phyloP scores from a whole-genome alignment of 805 yeast species.

The Metschnikowia hibisci region DNA sequence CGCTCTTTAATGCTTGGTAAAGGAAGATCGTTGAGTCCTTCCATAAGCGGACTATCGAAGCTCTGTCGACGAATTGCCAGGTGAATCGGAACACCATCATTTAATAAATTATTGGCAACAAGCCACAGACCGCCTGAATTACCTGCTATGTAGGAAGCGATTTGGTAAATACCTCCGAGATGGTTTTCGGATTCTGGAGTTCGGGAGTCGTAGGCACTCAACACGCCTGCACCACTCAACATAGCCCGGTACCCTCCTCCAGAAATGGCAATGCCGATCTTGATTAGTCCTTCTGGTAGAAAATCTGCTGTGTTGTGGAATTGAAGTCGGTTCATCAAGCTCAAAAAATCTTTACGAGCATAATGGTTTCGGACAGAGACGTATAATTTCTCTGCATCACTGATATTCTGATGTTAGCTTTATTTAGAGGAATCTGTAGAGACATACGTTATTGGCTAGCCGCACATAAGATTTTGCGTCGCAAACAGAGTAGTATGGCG shows the following conservation, averaged over 20 bases:
- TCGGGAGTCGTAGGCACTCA: slow-evolving; percentile 49
- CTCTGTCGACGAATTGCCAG: slow-evolving; percentile 19
- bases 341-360: slow-evolving; percentile 26
- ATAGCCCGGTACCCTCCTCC: slow-evolving; percentile 60
- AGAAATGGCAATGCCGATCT: slow-evolving; percentile 41
- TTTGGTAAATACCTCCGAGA: slow-evolving; percentile 52
- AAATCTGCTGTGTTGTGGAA: background rate
- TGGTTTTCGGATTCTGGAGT: slow-evolving; percentile 31
- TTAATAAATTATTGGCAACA: slow-evolving; percentile 42
- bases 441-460: slow-evolving; percentile 11
- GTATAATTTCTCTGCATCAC: slow-evolving; percentile 23
- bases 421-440: background rate
- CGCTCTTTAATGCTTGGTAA: slow-evolving; percentile 10
- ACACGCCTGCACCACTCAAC: slow-evolving; percentile 54
- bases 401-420: slow-evolving; percentile 8
- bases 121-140: slow-evolving; percentile 75
- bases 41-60: slow-evolving; percentile 44
- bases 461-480: slow-evolving; percentile 11
- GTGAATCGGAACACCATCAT: slow-evolving; percentile 27
- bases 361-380: slow-evolving; percentile 24
- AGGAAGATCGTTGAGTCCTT: slow-evolving; percentile 56
- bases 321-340: slow-evolving; percentile 22
- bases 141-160: slow-evolving; percentile 56
- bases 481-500: slow-evolving; percentile 14
- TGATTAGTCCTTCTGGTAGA: slow-evolving; percentile 12